Percentiles rank a stretch among this genome's conserved stretches.
Conservation (phyloP, 2,329 filamentous ascomycete genomes). For the Onygena corvina region DNA sequence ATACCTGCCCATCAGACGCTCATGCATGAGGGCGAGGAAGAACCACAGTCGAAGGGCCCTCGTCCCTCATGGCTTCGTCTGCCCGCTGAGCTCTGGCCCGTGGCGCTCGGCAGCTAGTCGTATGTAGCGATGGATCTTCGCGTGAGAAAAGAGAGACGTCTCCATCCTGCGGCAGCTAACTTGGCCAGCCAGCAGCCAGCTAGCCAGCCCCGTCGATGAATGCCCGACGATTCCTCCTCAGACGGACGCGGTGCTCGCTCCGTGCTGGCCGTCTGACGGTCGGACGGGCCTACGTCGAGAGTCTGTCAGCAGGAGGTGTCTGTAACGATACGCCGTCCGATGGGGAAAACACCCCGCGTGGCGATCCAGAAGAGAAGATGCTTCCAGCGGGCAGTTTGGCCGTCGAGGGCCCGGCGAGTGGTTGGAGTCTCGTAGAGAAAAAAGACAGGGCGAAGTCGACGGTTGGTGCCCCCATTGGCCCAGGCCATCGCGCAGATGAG, state of each 20-base stretch:
- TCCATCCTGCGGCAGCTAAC: neutral
- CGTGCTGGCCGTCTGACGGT: neutral
- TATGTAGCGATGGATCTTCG: neutral
- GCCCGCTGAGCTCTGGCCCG: too few species aligned
- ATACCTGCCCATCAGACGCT: slow-evolving; percentile 1
- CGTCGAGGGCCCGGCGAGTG: too few species aligned
- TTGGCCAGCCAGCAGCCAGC: neutral
- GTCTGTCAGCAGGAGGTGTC: too few species aligned
- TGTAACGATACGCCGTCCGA: too few species aligned
- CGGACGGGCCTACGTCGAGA: neutral
- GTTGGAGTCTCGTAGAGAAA: too few species aligned
- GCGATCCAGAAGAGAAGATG: too few species aligned
- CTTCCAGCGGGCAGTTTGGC: too few species aligned
- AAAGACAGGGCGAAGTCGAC: neutral
- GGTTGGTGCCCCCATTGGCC: neutral
- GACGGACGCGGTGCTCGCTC: neutral
- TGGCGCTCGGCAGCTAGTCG: too few species aligned
- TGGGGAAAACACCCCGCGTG: too few species aligned
- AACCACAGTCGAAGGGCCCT: slow-evolving; percentile 26
- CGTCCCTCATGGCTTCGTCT: neutral
- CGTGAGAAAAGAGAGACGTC: neutral
- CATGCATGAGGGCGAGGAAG: neutral
- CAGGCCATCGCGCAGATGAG: neutral
- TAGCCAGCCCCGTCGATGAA: slow-evolving; percentile 1
- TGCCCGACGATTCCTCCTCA: neutral